Conservation (phyloP, 768 basidiomycete species). For the Candolleomyces eurysporus region DNA sequence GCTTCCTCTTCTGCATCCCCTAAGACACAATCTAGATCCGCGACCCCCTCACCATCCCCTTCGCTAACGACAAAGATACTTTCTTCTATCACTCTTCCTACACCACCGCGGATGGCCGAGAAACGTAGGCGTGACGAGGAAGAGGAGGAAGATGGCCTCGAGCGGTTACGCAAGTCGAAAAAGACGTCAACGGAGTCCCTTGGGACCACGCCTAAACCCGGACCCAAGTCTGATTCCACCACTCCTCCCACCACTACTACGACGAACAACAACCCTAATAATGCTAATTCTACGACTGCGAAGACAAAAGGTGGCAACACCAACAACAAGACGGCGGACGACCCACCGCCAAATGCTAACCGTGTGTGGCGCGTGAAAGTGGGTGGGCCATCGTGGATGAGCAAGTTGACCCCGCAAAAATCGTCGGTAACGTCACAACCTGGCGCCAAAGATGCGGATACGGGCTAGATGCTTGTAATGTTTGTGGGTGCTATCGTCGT, state of each 20-base stretch:
- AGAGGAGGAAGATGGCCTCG: slow-evolving; percentile 69
- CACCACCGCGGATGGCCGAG: slow-evolving; percentile 55
- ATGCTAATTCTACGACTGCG: neutral
- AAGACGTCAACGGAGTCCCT: slow-evolving; percentile 26
- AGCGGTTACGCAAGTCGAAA: slow-evolving; percentile 56
- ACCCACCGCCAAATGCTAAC: slow-evolving; percentile 43
- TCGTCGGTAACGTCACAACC: slow-evolving; percentile 45
- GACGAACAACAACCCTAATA: neutral
- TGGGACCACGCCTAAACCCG: too few species aligned
- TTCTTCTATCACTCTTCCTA: slow-evolving; percentile 16
- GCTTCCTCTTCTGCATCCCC: slow-evolving; percentile 17
- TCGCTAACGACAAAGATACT: slow-evolving; percentile 10
- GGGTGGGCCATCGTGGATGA: slow-evolving; percentile 8
- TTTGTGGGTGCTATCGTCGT: neutral
- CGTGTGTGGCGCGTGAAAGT: slow-evolving; percentile 60
- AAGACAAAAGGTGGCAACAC: slow-evolving; percentile 18
- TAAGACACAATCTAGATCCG: neutral
- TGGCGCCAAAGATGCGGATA: slow-evolving; percentile 72
- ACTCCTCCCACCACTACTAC: neutral
- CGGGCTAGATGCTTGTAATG: slow-evolving; percentile 42
- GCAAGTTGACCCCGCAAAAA: slow-evolving; percentile 15
- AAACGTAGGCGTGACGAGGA: slow-evolving; percentile 73
- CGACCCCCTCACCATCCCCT: slow-evolving; percentile 1
- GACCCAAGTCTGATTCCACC: too few species aligned
- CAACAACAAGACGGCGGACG: slow-evolving; percentile 44